Percentiles rank a stretch among this genome's conserved stretches.
Evolutionary conservation across 257 asterid genomes (phyloP).

Genomic region (Sherardia arvensis): DNA sequence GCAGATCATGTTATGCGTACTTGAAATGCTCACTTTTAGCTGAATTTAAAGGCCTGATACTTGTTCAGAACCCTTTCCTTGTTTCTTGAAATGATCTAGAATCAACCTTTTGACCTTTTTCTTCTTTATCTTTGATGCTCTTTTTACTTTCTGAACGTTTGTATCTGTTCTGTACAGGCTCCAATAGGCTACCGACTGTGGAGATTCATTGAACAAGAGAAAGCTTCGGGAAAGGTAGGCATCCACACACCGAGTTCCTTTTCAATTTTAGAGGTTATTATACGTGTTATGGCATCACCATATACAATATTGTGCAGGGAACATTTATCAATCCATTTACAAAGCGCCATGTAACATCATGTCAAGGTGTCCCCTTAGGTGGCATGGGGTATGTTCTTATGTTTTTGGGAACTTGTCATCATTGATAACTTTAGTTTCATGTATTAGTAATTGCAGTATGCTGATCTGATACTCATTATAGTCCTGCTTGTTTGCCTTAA

Average conservation of each 20-base stretch:
- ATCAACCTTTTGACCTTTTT: neutral
- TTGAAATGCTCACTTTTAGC: neutral
- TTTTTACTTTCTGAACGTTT: conserved; percentile 7
- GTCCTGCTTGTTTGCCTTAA: neutral
- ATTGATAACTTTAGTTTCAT: neutral
- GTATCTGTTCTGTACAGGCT: conserved; percentile 45
- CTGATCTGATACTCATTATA: neutral
- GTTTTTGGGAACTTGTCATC: neutral
- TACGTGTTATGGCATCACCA: conserved; percentile 6
- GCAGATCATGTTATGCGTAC: neutral
- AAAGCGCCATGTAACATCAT: conserved; percentile 62
- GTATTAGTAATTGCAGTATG: neutral
- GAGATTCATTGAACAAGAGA: conserved; percentile 50
- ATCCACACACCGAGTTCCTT: neutral
- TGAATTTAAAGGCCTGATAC: neutral
- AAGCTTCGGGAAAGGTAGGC: conserved; percentile 31
- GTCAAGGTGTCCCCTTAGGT: conserved; percentile 94
- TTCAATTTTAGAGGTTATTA: conserved; percentile 4
- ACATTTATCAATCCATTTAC: conserved; percentile 76
- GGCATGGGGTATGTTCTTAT: conserved; percentile 70
- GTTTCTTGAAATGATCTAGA: neutral
- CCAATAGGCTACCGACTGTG: conserved; percentile 86
- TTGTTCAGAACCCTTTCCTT: neutral
- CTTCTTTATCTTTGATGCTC: conserved; percentile 1
- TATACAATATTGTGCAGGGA: conserved; percentile 40